phyloP scores from a whole-genome alignment of 2,329 filamentous ascomycete species.

The Fusarium citri region DNA sequence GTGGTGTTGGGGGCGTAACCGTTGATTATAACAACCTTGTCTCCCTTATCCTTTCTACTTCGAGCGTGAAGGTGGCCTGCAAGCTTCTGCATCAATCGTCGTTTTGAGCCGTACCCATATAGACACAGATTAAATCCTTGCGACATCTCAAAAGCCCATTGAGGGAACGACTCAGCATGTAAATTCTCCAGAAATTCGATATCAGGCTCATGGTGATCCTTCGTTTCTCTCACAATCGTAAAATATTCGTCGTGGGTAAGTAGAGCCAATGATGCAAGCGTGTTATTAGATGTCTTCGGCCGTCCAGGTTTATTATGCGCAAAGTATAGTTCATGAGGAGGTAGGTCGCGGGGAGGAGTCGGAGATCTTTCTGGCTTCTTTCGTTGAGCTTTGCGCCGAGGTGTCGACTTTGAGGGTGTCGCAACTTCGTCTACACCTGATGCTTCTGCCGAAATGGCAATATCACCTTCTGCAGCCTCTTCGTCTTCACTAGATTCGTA shows the following conservation, averaged over 20 bases:
- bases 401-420: conserved; percentile 59
- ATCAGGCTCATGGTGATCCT: conserved; percentile 77
- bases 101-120: conserved; percentile 93
- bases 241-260: conserved; percentile 96
- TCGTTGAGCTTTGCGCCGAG: conserved; percentile 43
- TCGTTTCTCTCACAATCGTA: conserved; percentile 67
- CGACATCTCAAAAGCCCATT: conserved; percentile 91
- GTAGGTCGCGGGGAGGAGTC: conserved; percentile 83
- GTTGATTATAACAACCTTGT: conserved; percentile 82
- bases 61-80: conserved; percentile 72
- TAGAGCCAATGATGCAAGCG: conserved; percentile 76
- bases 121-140: conserved; percentile 90
- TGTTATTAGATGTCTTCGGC: conserved; percentile 88
- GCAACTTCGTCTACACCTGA: conserved; percentile 51
- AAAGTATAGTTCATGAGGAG: conserved; percentile 92
- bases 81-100: conserved; percentile 78
- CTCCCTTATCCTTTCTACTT: conserved; percentile 48
- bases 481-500: conserved; percentile 68
- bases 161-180: conserved; percentile 84
- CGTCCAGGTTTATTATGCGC: conserved; percentile 87
- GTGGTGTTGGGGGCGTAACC: conserved; percentile 79
- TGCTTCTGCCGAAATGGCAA: conserved; percentile 26
- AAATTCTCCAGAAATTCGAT: conserved; percentile 77
- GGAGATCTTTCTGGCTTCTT: conserved; percentile 67
- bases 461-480: conserved; percentile 49